A percentile compares a stretch with the other conserved stretches of the same genome.
Conservation (phyloP, 139 green algal genomes). For the Auxenochlorella pyrenoidosa region DNA sequence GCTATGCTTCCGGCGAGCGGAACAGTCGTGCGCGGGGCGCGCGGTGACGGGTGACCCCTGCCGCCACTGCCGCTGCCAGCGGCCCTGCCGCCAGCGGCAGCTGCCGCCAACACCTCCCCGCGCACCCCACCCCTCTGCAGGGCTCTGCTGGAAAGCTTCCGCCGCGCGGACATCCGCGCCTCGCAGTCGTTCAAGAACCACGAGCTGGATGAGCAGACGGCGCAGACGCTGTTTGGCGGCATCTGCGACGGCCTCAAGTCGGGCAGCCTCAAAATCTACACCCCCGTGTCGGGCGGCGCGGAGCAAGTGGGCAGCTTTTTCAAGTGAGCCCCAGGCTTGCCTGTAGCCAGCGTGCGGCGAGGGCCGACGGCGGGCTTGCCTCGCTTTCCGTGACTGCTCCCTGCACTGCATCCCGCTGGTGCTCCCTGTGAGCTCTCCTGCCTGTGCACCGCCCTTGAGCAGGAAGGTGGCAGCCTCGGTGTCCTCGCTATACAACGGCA, state of each 20-base stretch:
- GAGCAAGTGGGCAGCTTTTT: conserved; percentile 29
- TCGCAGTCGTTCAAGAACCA: conserved; percentile 13
- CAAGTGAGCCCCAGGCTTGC: background rate
- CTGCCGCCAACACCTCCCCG: background rate
- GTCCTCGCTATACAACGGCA: background rate
- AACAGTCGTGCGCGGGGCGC: too few species aligned
- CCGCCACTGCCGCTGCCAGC: too few species aligned
- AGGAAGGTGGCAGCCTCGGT: background rate
- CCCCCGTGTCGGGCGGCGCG: conserved; percentile 4
- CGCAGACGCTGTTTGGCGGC: background rate
- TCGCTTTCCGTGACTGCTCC: too few species aligned
- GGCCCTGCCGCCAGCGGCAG: too few species aligned
- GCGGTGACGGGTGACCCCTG: too few species aligned
- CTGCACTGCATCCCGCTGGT: too few species aligned
- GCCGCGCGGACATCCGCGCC: conserved; percentile 76
- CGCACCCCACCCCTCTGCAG: background rate
- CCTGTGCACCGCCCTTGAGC: background rate
- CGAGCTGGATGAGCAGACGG: conserved; percentile 13
- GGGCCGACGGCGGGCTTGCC: too few species aligned
- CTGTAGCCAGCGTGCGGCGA: too few species aligned
- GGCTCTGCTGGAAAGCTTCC: conserved; percentile 69
- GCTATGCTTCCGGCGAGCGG: too few species aligned
- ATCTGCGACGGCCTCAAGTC: background rate
- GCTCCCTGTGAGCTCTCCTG: background rate
- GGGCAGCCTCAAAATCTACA: conserved; percentile 9